Evolutionary conservation across 1,284 basidiomycete species (phyloP).

Genomic region (Cystobasidium slooffiae): DNA sequence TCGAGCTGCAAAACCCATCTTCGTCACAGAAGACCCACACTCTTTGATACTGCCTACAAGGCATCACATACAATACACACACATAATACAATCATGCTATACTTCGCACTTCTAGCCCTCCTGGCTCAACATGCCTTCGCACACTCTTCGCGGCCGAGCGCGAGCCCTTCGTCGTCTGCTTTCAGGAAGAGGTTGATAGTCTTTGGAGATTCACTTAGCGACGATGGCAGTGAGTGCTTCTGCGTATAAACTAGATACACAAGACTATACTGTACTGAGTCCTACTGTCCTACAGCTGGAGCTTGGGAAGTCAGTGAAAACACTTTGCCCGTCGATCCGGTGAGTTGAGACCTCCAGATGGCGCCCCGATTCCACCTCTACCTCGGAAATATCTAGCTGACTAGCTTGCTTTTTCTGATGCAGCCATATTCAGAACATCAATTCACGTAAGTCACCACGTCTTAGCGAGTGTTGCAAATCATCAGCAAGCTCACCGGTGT

Average conservation of each 20-base stretch:
- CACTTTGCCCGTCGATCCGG: conserved; percentile 3
- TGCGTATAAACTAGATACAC: background rate
- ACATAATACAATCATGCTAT: no score
- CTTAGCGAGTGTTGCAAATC: no score
- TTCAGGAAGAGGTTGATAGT: conserved; percentile 37
- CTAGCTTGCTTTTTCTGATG: background rate
- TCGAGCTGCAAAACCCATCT: no score
- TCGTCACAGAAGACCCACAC: no score
- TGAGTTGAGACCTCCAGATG: background rate
- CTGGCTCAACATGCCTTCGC: background rate
- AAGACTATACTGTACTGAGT: background rate
- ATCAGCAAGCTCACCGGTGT: no score
- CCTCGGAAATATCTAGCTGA: background rate
- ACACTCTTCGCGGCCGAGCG: conserved; percentile 6
- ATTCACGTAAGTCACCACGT: background rate
- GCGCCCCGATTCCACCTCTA: background rate
- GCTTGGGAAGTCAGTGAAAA: background rate
- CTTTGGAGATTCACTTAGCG: conserved; percentile 39
- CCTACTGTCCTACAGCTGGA: background rate
- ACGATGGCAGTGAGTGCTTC: conserved; percentile 26
- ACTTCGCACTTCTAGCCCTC: no score
- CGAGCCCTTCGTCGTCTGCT: conserved; percentile 8
- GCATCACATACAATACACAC: no score
- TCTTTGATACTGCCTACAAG: no score
- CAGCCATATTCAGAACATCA: conserved; percentile 14